Conservation (phyloP, 2,329 filamentous ascomycete genomes). For the Exophiala spinifera region DNA sequence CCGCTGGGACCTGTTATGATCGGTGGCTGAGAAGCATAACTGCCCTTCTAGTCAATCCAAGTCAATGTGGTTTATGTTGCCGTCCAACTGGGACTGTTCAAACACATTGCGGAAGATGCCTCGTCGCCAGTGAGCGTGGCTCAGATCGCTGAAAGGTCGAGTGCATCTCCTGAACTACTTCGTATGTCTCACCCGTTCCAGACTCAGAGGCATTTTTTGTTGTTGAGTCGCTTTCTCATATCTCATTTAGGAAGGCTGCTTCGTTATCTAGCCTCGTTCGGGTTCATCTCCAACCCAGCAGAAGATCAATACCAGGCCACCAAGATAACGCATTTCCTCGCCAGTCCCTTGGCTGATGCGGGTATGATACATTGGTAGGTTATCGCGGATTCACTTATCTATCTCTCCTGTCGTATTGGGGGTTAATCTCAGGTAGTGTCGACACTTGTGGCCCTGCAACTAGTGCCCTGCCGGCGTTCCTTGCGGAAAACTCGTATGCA, state of each 20-base stretch:
- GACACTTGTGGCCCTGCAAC: conserved; percentile 21
- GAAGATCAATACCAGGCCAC: conserved; percentile 26
- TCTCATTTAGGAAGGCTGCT: conserved; percentile 26
- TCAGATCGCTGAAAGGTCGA: conserved; percentile 15
- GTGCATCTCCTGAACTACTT: conserved; percentile 21
- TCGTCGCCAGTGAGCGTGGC: conserved; percentile 16
- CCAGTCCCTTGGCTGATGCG: conserved; percentile 10
- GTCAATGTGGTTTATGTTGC: conserved; percentile 21
- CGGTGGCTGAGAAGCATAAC: neutral
- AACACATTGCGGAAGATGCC: neutral
- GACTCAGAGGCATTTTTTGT: no score
- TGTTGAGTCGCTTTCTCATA: no score
- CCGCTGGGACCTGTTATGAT: neutral
- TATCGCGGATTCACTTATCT: no score
- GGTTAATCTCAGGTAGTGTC: conserved; percentile 11
- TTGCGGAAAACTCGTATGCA: conserved; percentile 32
- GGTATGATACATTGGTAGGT: conserved; percentile 20
- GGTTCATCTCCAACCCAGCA: conserved; percentile 14
- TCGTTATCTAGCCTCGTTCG: conserved; percentile 30
- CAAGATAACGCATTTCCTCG: conserved; percentile 26
- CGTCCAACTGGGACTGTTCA: conserved; percentile 28
- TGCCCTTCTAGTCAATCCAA: conserved; percentile 22
- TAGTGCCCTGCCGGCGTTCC: conserved; percentile 31
- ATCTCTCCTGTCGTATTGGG: no score
- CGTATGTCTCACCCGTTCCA: no score